Evolutionary conservation across 2,329 filamentous ascomycete genomes (phyloP).

Genomic region (Colletotrichum sp.): DNA sequence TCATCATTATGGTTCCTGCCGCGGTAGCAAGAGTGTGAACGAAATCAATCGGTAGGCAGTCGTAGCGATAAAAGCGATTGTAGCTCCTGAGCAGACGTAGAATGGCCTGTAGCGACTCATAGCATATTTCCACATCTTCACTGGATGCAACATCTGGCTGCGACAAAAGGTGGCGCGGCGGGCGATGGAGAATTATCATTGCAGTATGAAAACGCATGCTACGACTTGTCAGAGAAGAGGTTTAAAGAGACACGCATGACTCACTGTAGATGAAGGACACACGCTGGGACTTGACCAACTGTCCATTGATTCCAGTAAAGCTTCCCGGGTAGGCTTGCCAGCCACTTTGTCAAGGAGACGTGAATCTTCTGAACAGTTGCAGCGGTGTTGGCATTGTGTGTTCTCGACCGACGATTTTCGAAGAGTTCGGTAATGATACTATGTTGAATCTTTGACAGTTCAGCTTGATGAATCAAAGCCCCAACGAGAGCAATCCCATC

Average conservation of each 20-base stretch:
- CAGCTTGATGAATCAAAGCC: constrained; percentile 50
- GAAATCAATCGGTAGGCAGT: constrained; percentile 38
- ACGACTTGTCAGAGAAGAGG: constrained; percentile 42
- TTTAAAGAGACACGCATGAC: not conserved
- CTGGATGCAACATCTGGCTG: constrained; percentile 41
- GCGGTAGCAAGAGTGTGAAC: constrained; percentile 54
- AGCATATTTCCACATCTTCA: constrained; percentile 55
- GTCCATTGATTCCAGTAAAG: constrained; percentile 59
- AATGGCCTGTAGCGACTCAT: constrained; percentile 51
- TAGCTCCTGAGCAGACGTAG: constrained; percentile 49
- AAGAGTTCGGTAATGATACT: constrained; percentile 56
- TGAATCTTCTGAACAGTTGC: constrained; percentile 51
- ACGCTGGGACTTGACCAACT: constrained; percentile 47
- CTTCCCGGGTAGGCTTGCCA: constrained; percentile 47
- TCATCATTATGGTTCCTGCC: constrained; percentile 52
- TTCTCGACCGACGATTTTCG: constrained; percentile 48
- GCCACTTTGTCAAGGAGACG: constrained; percentile 50
- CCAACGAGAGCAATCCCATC: constrained; percentile 49
- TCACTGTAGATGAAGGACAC: constrained; percentile 36
- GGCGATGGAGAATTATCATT: constrained; percentile 57
- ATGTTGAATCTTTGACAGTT: constrained; percentile 54
- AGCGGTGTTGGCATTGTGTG: constrained; percentile 44
- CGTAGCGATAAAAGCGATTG: constrained; percentile 43
- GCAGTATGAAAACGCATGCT: constrained; percentile 53
- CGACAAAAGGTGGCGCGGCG: constrained; percentile 47